A percentile compares a stretch with the other conserved stretches of the same genome.
These are phyloP conservation scores for Tylopilus felleus DNA, from an alignment of 768 basidiomycete species.

Conservation along the genomic window DNA sequence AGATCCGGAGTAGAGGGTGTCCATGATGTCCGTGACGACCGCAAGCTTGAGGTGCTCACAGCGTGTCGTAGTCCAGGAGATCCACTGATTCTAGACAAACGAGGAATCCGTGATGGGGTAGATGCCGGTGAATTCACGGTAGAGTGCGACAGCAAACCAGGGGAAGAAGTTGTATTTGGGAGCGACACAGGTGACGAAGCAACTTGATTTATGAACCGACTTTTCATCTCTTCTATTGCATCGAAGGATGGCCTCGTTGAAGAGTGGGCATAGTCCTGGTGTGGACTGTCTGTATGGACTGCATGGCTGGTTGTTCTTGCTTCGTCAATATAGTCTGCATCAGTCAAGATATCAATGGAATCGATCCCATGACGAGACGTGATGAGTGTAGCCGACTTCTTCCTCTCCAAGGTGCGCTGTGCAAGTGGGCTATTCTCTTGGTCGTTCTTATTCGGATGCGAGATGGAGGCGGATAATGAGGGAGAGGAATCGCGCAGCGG, in stretches of 20 bases:
- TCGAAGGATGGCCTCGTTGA: conserved; percentile 38
- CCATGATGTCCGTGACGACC: conserved; percentile 29
- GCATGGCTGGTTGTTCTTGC: conserved; percentile 8
- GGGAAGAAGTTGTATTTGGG: conserved; percentile 16
- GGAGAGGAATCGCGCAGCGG: conserved; percentile 30
- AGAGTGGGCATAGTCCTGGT: conserved; percentile 8
- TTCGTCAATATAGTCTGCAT: conserved; percentile 9
- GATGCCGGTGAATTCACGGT: conserved; percentile 5
- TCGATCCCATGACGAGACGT: conserved; percentile 5
- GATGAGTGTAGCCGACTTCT: conserved; percentile 12
- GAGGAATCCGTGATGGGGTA: conserved; percentile 31
- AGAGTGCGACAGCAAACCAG: conserved; percentile 13
- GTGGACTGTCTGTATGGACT: conserved; percentile 9
- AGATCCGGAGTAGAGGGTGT: conserved; percentile 57
- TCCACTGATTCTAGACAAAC: conserved; percentile 20
- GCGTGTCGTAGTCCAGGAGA: conserved; percentile 28
- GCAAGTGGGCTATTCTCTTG: conserved; percentile 29
- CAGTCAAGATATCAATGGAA: background rate
- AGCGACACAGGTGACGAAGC: conserved; percentile 24
- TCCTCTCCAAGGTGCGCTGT: conserved; percentile 22
- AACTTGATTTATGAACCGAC: conserved; percentile 43
- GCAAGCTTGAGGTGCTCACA: conserved; percentile 28
- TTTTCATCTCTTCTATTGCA: conserved; percentile 64
- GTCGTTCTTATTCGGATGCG: conserved; percentile 14
- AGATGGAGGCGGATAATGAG: conserved; percentile 24